Conservation (phyloP, 2,329 filamentous ascomycete species). For the Hypoxylon sp. region DNA sequence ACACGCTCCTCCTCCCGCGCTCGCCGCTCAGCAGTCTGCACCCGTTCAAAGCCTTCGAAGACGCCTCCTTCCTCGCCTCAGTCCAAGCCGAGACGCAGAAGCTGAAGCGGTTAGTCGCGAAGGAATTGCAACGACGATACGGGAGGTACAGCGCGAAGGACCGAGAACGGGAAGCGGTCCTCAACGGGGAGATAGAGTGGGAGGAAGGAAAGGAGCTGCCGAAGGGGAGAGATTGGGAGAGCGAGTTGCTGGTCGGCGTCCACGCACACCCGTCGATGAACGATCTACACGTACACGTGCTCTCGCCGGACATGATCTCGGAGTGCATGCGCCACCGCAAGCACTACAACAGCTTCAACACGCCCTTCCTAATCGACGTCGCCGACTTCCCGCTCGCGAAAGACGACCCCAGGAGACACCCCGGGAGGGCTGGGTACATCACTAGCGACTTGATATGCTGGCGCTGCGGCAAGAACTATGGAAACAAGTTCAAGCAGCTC, state of each 20-base stretch:
- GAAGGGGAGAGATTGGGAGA: constrained; percentile 81
- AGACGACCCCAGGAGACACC: constrained; percentile 74
- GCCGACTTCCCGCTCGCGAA: constrained; percentile 82
- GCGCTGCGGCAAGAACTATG: constrained; percentile 83
- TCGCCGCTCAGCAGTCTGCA: constrained; percentile 73
- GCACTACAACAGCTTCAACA: constrained; percentile 94
- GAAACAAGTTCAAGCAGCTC: constrained; percentile 75
- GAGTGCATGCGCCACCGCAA: constrained; percentile 81
- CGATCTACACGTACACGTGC: constrained; percentile 90
- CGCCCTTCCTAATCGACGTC: constrained; percentile 84
- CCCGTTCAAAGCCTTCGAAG: constrained; percentile 83
- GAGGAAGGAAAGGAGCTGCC: constrained; percentile 68
- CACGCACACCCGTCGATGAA: constrained; percentile 93
- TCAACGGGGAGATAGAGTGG: constrained; percentile 70
- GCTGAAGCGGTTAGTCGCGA: constrained; percentile 76
- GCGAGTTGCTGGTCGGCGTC: constrained; percentile 82
- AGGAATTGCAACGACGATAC: constrained; percentile 79
- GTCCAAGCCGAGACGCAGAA: constrained; percentile 73
- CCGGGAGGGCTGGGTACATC: constrained; percentile 71
- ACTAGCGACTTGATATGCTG: constrained; percentile 81
- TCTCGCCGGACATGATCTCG: constrained; percentile 84
- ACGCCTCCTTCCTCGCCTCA: constrained; percentile 75
- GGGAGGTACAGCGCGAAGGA: constrained; percentile 76
- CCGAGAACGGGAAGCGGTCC: constrained; percentile 73
- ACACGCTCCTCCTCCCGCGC: constrained; percentile 90